These are phyloP conservation scores for Kernera saxatilis DNA, from an alignment of 345 rosid genomes.

Conservation along the genomic window DNA sequence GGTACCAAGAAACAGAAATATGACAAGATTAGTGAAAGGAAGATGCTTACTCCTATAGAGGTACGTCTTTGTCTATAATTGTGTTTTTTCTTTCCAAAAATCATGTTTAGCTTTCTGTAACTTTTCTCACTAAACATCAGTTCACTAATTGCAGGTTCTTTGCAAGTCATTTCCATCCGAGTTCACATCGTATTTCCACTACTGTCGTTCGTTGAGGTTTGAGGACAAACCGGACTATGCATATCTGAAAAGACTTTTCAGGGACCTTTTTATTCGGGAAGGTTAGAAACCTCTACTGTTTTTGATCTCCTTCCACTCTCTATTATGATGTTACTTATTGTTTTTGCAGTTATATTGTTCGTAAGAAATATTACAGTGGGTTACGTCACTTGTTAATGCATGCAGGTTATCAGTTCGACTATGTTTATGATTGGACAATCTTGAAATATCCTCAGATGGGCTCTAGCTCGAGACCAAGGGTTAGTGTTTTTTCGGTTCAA, in stretches of 20 bases:
- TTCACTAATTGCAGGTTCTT: constrained; percentile 48
- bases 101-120: neutral
- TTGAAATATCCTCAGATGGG: constrained; percentile 83
- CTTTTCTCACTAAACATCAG: neutral
- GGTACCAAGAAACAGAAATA: constrained; percentile 97
- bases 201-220: constrained; percentile 90
- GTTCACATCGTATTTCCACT: constrained; percentile 91
- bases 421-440: constrained; percentile 93
- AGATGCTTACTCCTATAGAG: constrained; percentile 89
- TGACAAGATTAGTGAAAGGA: constrained; percentile 85
- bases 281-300: constrained; percentile 35
- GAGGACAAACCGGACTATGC: constrained; percentile 98
- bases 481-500: constrained; percentile 29
- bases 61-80: constrained; percentile 28
- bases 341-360: neutral
- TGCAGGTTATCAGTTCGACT: constrained; percentile 89
- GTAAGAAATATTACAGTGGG: neutral
- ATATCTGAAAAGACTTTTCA: constrained; percentile 84
- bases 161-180: constrained; percentile 85
- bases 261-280: constrained; percentile 88
- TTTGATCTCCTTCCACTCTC: neutral
- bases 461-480: constrained; percentile 65
- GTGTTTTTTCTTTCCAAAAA: neutral
- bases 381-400: constrained; percentile 5
- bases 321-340: neutral